Conservation (phyloP, 768 basidiomycete species). For the Crassisporium funariophilum region DNA sequence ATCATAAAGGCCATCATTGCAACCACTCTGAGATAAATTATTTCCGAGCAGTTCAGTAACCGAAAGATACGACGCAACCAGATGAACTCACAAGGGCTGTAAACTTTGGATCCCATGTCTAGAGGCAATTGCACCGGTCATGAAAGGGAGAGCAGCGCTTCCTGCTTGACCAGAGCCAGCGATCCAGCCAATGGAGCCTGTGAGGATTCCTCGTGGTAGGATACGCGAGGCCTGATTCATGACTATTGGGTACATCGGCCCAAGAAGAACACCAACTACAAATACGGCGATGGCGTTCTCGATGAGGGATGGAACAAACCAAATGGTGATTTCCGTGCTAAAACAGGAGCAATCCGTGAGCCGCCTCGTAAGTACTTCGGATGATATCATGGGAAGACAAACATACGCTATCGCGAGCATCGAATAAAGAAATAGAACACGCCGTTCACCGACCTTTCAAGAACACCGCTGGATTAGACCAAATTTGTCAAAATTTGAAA, state of each 20-base stretch:
- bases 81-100: slow-evolving; percentile 59
- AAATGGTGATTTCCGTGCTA: slow-evolving; percentile 67
- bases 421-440: slow-evolving; percentile 55
- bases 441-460: slow-evolving; percentile 54
- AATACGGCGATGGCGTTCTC: slow-evolving; percentile 66
- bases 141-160: slow-evolving; percentile 70
- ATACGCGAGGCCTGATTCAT: slow-evolving; percentile 73
- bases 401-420: slow-evolving; percentile 50
- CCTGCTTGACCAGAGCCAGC: slow-evolving; percentile 73
- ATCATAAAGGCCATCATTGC: slow-evolving; percentile 63
- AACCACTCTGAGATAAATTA: slow-evolving; percentile 51
- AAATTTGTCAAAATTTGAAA: neutral
- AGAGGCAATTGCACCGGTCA: slow-evolving; percentile 68
- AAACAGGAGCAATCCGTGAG: no score
- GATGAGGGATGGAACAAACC: slow-evolving; percentile 68
- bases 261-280: slow-evolving; percentile 68
- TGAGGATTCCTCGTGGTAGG: slow-evolving; percentile 70
- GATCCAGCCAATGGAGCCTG: slow-evolving; percentile 67
- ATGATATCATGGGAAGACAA: neutral
- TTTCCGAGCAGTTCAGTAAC: neutral
- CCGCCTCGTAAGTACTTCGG: no score
- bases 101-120: slow-evolving; percentile 61
- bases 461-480: neutral
- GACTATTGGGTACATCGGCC: slow-evolving; percentile 73
- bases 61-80: no score